A percentile compares a stretch with the other conserved stretches of the same genome.
These are phyloP conservation scores for Ottelia alismoides DNA, from an alignment of 106 monocot species.

Conservation along the genomic window DNA sequence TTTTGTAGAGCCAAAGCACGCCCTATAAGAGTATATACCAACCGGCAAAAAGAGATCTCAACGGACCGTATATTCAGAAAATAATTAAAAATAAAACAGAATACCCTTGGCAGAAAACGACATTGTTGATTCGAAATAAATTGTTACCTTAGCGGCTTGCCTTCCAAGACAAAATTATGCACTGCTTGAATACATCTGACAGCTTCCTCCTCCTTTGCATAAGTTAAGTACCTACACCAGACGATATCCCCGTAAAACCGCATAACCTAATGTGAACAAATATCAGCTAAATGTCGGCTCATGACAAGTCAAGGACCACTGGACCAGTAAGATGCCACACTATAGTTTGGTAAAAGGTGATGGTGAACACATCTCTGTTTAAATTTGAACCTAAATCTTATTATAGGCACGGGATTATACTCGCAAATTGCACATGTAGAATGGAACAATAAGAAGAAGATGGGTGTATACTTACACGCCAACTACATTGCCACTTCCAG, in stretches of 20 bases:
- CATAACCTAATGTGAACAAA: not conserved
- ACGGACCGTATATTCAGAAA: not conserved
- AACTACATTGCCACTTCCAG: slow-evolving; percentile 35
- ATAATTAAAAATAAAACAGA: not conserved
- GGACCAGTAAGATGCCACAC: too few species aligned
- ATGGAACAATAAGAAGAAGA: not conserved
- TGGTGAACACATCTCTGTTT: not conserved
- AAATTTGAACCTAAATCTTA: not conserved
- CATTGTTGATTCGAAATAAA: not conserved
- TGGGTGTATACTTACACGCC: slow-evolving; percentile 58
- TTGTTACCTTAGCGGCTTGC: slow-evolving; percentile 72
- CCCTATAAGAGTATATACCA: slow-evolving; percentile 18
- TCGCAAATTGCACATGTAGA: too few species aligned
- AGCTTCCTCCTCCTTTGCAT: slow-evolving; percentile 87
- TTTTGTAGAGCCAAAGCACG: slow-evolving; percentile 72
- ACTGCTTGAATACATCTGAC: slow-evolving; percentile 62
- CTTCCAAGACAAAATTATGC: slow-evolving; percentile 18
- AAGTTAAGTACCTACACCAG: slow-evolving; percentile 66
- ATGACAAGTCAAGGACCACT: too few species aligned
- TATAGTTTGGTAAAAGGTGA: not conserved
- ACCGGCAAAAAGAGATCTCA: not conserved
- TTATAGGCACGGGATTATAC: too few species aligned
- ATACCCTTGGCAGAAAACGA: not conserved
- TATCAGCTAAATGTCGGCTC: too few species aligned
- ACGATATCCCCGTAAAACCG: not conserved